phyloP scores from a whole-genome alignment of 495 filamentous ascomycete genomes.

The Tuber aestivum region DNA sequence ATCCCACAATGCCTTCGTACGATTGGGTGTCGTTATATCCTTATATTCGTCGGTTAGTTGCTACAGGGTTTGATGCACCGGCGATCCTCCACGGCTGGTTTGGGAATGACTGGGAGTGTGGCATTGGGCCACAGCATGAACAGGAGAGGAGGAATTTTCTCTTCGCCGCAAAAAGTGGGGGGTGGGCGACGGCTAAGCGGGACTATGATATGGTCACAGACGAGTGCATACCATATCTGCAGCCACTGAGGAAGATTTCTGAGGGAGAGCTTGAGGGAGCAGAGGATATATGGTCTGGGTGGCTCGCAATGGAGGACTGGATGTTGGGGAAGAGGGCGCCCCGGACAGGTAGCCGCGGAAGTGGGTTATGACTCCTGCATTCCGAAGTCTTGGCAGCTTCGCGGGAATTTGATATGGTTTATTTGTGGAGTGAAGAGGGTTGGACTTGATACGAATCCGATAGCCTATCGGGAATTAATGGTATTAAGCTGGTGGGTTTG shows the following conservation, averaged over 20 bases:
- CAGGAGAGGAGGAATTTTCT: slow-evolving; percentile 89
- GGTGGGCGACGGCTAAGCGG: slow-evolving; percentile 79
- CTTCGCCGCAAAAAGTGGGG: slow-evolving; percentile 86
- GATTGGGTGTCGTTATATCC: slow-evolving; percentile 71
- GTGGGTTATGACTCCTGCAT: neutral
- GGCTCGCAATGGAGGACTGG: slow-evolving; percentile 94
- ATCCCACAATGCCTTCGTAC: slow-evolving; percentile 32
- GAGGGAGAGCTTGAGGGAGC: slow-evolving; percentile 78
- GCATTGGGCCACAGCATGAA: slow-evolving; percentile 77
- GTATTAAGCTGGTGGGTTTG: neutral
- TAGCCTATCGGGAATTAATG: neutral
- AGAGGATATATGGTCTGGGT: slow-evolving; percentile 75
- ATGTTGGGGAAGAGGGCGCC: slow-evolving; percentile 64
- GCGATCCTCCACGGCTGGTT: slow-evolving; percentile 89
- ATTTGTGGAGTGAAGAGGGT: neutral
- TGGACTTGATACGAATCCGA: neutral
- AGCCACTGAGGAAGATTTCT: slow-evolving; percentile 65
- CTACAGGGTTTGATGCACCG: slow-evolving; percentile 82
- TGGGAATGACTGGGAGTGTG: slow-evolving; percentile 78
- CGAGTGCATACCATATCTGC: slow-evolving; percentile 80
- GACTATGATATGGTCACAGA: slow-evolving; percentile 78
- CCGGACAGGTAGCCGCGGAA: neutral
- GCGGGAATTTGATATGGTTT: neutral
- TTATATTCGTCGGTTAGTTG: slow-evolving; percentile 83
- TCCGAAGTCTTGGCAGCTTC: neutral